A percentile compares a stretch with the other conserved stretches of the same genome.
Conservation (phyloP, 2,329 filamentous ascomycete species). For the Paraphoma chrysanthemicola region DNA sequence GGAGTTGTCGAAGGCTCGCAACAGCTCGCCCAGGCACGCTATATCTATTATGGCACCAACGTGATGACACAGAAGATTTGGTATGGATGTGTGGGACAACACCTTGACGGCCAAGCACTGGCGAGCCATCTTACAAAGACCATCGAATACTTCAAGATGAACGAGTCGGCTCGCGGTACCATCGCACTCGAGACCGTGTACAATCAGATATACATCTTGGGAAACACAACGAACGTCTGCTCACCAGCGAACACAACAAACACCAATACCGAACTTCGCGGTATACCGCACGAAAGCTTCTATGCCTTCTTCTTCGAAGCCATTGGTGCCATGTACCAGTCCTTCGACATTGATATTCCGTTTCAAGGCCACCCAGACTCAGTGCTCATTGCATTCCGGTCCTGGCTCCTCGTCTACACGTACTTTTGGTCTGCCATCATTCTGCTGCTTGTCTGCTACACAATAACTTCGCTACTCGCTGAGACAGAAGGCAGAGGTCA, state of each 20-base stretch:
- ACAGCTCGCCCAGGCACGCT: constrained; percentile 20
- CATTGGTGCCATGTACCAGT: constrained; percentile 8
- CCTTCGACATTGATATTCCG: constrained; percentile 10
- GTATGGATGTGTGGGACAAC: constrained; percentile 6
- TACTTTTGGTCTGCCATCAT: constrained; percentile 20
- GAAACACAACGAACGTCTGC: constrained; percentile 18
- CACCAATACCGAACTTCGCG: neutral
- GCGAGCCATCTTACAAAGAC: constrained; percentile 7
- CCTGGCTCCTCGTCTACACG: constrained; percentile 17
- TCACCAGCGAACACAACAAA: constrained; percentile 5
- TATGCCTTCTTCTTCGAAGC: neutral
- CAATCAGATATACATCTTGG: constrained; percentile 9
- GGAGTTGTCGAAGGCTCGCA: constrained; percentile 29
- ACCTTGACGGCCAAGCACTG: constrained; percentile 16
- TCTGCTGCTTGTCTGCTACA: constrained; percentile 13
- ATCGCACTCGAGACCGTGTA: constrained; percentile 8
- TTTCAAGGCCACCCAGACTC: constrained; percentile 1
- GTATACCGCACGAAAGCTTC: constrained; percentile 5
- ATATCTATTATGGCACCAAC: constrained; percentile 3
- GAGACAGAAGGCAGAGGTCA: neutral
- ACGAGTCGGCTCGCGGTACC: constrained; percentile 8
- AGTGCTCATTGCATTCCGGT: constrained; percentile 1
- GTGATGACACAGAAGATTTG: neutral
- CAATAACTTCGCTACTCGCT: constrained; percentile 13
- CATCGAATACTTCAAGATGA: constrained; percentile 18